Base-by-base conservation (phyloP, 305 asterid species). In the Solanum aculeatissimum region DNA sequence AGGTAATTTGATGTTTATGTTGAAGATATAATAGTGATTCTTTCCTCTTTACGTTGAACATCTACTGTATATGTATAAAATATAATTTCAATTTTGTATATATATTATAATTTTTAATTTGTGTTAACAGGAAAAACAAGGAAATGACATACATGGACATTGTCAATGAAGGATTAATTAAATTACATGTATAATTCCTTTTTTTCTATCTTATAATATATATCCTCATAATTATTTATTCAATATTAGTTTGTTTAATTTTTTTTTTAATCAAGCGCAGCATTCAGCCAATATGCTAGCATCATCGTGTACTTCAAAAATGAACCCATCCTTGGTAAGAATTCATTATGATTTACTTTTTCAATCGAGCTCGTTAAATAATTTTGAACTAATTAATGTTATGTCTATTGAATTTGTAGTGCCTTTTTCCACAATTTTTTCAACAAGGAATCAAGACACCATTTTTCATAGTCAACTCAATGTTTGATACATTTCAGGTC, bases 1-100 rank as follows among this genome's bases (percentile, higher is more conserved):
- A 86, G 80, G 98, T 94, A 91, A 87, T 32, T 32, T 32, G 4
- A 32, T 4, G 38, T 32, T 32, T 32, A 32, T 32, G 4, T 4
- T 32, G 38, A 32, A 32, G 38, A 32, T 32, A 32, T 6, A 32
- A 32, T 32, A 32, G 38, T 32, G 6, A 32, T 32, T 32, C 38
- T 32, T 32, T 32, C 4, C 0, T 32, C 38, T 32, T 32, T 32
- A 32, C 4, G 38, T 32, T 32, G 38, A 32, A 32, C 38, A 32
- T 29, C 58, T 16, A 53, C 21, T 16, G 18, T 18, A n/a, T 57
- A 57, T 57, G 5, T 3, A n/a, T n/a, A n/a, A 21, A 21, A 55
- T 18, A 55, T 18, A 19, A 55, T 7, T 19, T 11, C 12, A 5
- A 60, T 3, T 16, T 4, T 12, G 1, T 58, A 21, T 11, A 23